Percentiles rank a stretch among this genome's conserved stretches.
Evolutionary conservation across 192 early-diverging fungal genomes (phyloP).

Genomic region (Coemansia sp.): DNA sequence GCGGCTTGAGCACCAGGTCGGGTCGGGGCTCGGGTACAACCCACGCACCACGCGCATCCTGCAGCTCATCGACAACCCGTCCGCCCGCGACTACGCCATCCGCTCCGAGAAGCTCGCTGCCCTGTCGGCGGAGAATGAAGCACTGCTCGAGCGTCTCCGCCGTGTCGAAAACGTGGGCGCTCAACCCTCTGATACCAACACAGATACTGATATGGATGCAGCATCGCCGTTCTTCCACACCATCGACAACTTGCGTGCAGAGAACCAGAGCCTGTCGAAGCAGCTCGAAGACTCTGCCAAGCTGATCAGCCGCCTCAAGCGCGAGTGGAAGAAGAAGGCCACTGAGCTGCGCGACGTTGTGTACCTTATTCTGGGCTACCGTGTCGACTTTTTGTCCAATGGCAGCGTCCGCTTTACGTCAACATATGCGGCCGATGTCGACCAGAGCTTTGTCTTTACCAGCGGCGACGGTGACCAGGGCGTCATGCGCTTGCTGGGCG

Average conservation of each 20-base stretch:
- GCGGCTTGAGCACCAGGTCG: slow-evolving; percentile 62
- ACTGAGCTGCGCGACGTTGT: slow-evolving; percentile 76
- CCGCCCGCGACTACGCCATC: slow-evolving; percentile 62
- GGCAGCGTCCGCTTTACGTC: slow-evolving; percentile 76
- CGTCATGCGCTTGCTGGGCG: slow-evolving; percentile 67
- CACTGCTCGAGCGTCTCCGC: slow-evolving; percentile 52
- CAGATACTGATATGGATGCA: not conserved
- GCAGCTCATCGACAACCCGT: slow-evolving; percentile 76
- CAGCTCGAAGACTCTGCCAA: slow-evolving; percentile 65
- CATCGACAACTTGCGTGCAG: slow-evolving; percentile 55
- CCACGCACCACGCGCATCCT: slow-evolving; percentile 61
- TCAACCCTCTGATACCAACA: not conserved
- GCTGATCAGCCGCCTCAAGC: slow-evolving; percentile 65
- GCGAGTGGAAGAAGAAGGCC: slow-evolving; percentile 64
- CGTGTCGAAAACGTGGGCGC: slow-evolving; percentile 4
- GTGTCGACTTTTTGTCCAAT: slow-evolving; percentile 64
- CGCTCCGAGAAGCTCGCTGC: slow-evolving; percentile 67
- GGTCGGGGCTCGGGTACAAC: slow-evolving; percentile 61
- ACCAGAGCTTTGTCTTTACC: slow-evolving; percentile 73
- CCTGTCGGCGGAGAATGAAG: slow-evolving; percentile 67
- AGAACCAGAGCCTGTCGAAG: slow-evolving; percentile 54
- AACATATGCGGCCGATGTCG: slow-evolving; percentile 57
- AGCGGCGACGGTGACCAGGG: slow-evolving; percentile 61
- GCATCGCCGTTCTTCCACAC: slow-evolving; percentile 34
- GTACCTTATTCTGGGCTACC: slow-evolving; percentile 68